Evolutionary conservation across 495 filamentous ascomycete species (phyloP).

Genomic region (Hyaloscypha hepaticicola): DNA sequence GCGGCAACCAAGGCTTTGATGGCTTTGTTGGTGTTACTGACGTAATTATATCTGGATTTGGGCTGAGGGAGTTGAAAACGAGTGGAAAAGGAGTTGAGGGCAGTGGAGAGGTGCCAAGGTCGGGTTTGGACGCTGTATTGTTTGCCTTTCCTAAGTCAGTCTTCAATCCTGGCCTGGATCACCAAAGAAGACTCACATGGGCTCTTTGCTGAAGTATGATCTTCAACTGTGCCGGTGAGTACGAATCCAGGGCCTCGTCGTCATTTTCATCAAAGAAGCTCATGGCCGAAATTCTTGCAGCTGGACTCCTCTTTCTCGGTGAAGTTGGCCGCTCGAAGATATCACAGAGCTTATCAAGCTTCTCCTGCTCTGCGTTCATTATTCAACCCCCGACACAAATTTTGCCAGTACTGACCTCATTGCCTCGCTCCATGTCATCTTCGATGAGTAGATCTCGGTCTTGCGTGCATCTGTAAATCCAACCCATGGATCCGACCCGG

Average conservation of each 20-base stretch:
- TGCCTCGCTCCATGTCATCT: slow-evolving; percentile 35
- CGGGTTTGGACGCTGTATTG: neutral
- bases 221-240: slow-evolving; percentile 42
- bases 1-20: slow-evolving; percentile 37
- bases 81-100: neutral
- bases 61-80: neutral
- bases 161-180: neutral
- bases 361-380: slow-evolving; percentile 23
- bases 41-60: slow-evolving; percentile 4
- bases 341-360: slow-evolving; percentile 33
- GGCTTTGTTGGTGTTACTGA: slow-evolving; percentile 18
- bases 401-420: slow-evolving; percentile 32
- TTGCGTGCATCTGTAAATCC: slow-evolving; percentile 65
- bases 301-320: slow-evolving; percentile 20
- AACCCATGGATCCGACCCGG: slow-evolving; percentile 50
- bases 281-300: slow-evolving; percentile 20
- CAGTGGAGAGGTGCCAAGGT: neutral
- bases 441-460: slow-evolving; percentile 51
- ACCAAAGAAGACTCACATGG: slow-evolving; percentile 14
- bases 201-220: slow-evolving; percentile 42
- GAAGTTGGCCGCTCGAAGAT: slow-evolving; percentile 20
- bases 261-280: slow-evolving; percentile 52
- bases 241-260: slow-evolving; percentile 45
- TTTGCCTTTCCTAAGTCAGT: neutral
- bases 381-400: neutral